Conservation (phyloP, 2,329 filamentous ascomycete genomes). For the Nigrograna mackinnonii region DNA sequence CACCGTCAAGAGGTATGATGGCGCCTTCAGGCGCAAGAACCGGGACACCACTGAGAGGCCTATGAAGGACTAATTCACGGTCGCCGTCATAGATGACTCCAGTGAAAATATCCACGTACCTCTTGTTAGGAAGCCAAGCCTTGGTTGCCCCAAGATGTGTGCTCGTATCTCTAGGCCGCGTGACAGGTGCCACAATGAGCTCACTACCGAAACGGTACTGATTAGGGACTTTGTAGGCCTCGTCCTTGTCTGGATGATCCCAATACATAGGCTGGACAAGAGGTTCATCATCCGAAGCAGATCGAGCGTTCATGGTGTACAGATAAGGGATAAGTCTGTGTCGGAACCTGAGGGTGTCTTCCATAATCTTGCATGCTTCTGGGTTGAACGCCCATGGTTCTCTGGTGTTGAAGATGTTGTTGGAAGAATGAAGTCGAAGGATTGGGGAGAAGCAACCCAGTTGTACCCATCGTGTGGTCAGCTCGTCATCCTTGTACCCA, state of each 20-base stretch:
- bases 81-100: constrained; percentile 62
- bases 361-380: constrained; percentile 52
- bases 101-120: constrained; percentile 62
- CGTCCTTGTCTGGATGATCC: constrained; percentile 55
- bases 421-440: constrained; percentile 62
- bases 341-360: constrained; percentile 55
- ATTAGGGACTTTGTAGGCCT: constrained; percentile 61
- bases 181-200: constrained; percentile 61
- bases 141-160: constrained; percentile 54
- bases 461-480: constrained; percentile 65
- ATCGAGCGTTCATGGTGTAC: constrained; percentile 59
- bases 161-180: constrained; percentile 50
- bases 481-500: constrained; percentile 61
- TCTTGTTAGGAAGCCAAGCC: constrained; percentile 60
- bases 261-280: constrained; percentile 67
- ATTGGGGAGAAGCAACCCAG: constrained; percentile 65
- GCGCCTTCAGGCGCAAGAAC: constrained; percentile 60
- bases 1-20: constrained; percentile 60
- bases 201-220: constrained; percentile 63
- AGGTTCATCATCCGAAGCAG: constrained; percentile 51
- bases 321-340: constrained; percentile 65
- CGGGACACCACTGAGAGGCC: constrained; percentile 54
- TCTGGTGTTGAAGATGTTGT: constrained; percentile 62
- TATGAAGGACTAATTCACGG: constrained; percentile 55
- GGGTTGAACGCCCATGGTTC: constrained; percentile 63